Evolutionary conservation across 192 early-diverging fungal genomes (phyloP).

Genomic region (Pilobolus umbonatus): DNA sequence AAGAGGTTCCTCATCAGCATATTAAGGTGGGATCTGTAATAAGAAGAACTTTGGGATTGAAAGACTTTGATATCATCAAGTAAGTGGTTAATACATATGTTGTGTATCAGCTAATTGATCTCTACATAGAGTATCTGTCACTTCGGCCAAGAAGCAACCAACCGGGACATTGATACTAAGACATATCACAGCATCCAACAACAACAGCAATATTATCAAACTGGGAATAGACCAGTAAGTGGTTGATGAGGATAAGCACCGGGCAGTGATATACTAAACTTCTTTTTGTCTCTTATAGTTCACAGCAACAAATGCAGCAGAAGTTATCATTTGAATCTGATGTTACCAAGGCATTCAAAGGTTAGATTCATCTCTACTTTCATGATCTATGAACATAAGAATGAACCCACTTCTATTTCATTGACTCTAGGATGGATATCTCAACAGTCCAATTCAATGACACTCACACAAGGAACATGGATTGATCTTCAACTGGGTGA

Average conservation of each 20-base stretch:
- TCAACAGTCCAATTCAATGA: conserved; percentile 5
- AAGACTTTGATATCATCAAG: conserved; percentile 49
- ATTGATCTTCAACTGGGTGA: conserved; percentile 26
- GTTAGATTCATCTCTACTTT: too few species aligned
- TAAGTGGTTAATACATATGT: conserved; percentile 20
- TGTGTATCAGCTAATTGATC: background rate
- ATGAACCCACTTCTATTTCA: background rate
- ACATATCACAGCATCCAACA: conserved; percentile 5
- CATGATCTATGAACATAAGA: background rate
- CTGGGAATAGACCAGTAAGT: conserved; percentile 24
- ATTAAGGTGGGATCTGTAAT: conserved; percentile 39
- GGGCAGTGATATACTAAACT: background rate
- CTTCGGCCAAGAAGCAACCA: conserved; percentile 4
- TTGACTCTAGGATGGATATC: conserved; percentile 5
- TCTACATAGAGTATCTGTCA: conserved; percentile 14
- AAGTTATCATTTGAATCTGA: conserved; percentile 11
- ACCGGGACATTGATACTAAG: conserved; percentile 12
- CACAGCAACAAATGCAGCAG: conserved; percentile 15
- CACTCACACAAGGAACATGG: conserved; percentile 42
- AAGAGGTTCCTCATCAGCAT: conserved; percentile 38
- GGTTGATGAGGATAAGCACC: too few species aligned
- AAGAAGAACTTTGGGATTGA: conserved; percentile 36
- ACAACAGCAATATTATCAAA: conserved; percentile 15
- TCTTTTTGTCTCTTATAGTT: background rate
- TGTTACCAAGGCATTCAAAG: conserved; percentile 11